These are phyloP conservation scores for Clitopilus passeckerianus DNA, from an alignment of 768 basidiomycete species.

Conservation along the genomic window DNA sequence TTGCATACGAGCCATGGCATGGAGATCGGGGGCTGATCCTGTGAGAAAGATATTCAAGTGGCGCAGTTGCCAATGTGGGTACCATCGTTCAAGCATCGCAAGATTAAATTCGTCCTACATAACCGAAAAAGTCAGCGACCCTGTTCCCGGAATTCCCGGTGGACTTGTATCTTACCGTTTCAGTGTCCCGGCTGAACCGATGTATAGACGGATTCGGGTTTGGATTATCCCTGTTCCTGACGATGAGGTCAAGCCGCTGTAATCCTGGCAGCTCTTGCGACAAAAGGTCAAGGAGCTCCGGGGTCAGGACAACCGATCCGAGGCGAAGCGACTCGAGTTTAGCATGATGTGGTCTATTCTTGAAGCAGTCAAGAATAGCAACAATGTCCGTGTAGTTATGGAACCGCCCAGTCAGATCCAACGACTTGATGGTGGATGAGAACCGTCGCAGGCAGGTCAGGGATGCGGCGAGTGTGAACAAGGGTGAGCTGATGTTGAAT, in stretches of 20 bases:
- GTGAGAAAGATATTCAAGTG: background rate
- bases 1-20: background rate
- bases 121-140: background rate
- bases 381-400: conserved; percentile 30
- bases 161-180: background rate
- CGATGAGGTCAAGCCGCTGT: conserved; percentile 30
- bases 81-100: background rate
- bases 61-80: background rate
- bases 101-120: background rate
- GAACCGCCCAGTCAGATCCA: conserved; percentile 35
- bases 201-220: background rate
- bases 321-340: conserved; percentile 28
- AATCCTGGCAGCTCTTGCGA: conserved; percentile 29
- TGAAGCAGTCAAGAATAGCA: conserved; percentile 20
- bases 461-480: conserved; percentile 32
- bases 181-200: background rate
- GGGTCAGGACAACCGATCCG: conserved; percentile 34
- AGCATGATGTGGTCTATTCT: conserved; percentile 9
- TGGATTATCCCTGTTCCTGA: conserved; percentile 20
- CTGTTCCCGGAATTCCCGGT: background rate
- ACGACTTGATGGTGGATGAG: conserved; percentile 23
- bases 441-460: conserved; percentile 28
- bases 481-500: conserved; percentile 29
- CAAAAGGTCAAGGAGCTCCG: conserved; percentile 36
- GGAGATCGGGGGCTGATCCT: background rate